A percentile compares a stretch with the other conserved stretches of the same genome.
phyloP scores from a whole-genome alignment of 352 stramenopile species.

The Phytophthora europaea region DNA sequence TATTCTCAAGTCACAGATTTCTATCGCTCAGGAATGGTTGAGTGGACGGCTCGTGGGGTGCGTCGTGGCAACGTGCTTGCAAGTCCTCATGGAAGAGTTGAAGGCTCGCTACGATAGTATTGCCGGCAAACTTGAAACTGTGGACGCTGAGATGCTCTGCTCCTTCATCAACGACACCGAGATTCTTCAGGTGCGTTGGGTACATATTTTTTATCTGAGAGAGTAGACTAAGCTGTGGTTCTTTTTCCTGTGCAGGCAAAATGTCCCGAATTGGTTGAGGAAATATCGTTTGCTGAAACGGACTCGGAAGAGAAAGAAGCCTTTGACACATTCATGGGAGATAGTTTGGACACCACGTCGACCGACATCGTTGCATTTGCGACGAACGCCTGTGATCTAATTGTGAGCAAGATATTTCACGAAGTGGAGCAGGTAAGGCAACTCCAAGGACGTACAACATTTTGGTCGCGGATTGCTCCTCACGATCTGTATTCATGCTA shows the following conservation, averaged over 20 bases:
- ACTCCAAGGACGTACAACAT: not conserved
- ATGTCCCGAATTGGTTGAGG: conserved; percentile 83
- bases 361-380: conserved; percentile 86
- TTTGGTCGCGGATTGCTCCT: not conserved
- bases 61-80: conserved; percentile 77
- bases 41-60: conserved; percentile 70
- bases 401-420: conserved; percentile 83
- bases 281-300: conserved; percentile 83
- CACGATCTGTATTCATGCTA: not conserved
- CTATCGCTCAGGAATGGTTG: conserved; percentile 86
- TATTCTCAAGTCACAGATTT: conserved; percentile 89
- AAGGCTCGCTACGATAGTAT: conserved; percentile 75
- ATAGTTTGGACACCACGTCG: conserved; percentile 78
- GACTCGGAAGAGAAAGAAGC: conserved; percentile 80
- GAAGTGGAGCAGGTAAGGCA: conserved; percentile 74
- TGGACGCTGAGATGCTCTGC: conserved; percentile 82
- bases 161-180: conserved; percentile 90
- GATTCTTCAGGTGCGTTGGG: conserved; percentile 65
- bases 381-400: conserved; percentile 65
- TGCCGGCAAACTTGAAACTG: conserved; percentile 48
- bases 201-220: not conserved
- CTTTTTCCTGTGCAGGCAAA: conserved; percentile 57
- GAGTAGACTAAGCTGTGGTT: not conserved
- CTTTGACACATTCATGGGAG: conserved; percentile 82
- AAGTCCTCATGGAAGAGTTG: conserved; percentile 80